Percentiles rank a stretch among this genome's conserved stretches.
Evolutionary conservation across 2,329 filamentous ascomycete species (phyloP).

Genomic region (Aspergillus sp.): DNA sequence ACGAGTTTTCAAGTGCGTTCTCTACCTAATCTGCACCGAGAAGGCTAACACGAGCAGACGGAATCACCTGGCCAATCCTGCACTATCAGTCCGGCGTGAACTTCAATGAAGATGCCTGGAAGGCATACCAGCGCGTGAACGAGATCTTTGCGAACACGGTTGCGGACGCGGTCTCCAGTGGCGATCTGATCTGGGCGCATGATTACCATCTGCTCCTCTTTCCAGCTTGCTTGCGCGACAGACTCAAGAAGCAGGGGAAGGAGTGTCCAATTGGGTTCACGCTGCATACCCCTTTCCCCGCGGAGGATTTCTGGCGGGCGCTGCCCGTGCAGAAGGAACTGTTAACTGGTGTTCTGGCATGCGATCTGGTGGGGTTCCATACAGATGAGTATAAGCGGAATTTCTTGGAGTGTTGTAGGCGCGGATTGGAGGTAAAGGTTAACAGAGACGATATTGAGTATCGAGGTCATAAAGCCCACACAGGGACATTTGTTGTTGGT

Average conservation of each 20-base stretch:
- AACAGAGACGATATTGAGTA: constrained; percentile 74
- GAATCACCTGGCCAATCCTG: constrained; percentile 93
- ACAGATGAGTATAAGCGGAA: constrained; percentile 95
- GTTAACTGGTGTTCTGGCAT: constrained; percentile 76
- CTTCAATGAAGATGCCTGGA: constrained; percentile 86
- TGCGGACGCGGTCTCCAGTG: constrained; percentile 75
- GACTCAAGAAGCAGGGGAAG: constrained; percentile 53
- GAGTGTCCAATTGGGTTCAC: constrained; percentile 96
- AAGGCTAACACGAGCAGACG: constrained; percentile 56
- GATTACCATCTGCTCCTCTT: constrained; percentile 98
- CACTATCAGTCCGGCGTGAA: constrained; percentile 88
- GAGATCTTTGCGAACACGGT: constrained; percentile 82
- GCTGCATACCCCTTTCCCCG: constrained; percentile 90
- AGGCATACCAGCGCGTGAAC: constrained; percentile 85
- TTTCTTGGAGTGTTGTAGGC: constrained; percentile 73
- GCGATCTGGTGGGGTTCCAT: constrained; percentile 90
- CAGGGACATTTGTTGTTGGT: constrained; percentile 92
- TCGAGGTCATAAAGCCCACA: constrained; percentile 75
- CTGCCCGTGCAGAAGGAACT: constrained; percentile 83
- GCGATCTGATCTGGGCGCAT: constrained; percentile 91
- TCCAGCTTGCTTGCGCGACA: constrained; percentile 79
- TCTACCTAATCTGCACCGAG: neutral
- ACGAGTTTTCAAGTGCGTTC: constrained; percentile 85
- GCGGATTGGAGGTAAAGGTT: constrained; percentile 65
- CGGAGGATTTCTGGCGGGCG: constrained; percentile 88